Conservation (phyloP, 257 asterid species). For the Nicotiana tabacum region DNA sequence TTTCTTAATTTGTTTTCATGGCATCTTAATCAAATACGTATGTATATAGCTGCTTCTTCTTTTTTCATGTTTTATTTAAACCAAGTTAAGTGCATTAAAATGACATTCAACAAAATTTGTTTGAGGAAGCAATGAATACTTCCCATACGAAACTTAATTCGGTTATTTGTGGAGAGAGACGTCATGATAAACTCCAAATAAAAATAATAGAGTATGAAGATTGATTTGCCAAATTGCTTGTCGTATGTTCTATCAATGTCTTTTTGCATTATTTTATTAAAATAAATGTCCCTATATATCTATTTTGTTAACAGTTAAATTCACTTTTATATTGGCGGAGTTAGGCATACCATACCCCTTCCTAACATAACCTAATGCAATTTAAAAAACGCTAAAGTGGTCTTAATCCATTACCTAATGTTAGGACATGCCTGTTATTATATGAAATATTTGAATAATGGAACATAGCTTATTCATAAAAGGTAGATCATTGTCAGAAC, state of each 20-base stretch:
- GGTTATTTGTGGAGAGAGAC: no score
- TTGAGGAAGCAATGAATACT: no score
- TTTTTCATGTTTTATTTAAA: background rate
- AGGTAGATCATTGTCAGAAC: background rate
- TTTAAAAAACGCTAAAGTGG: background rate
- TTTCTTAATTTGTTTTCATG: background rate
- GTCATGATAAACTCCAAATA: no score
- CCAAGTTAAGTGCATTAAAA: background rate
- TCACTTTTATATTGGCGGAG: background rate
- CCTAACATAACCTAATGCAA: background rate
- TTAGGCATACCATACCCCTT: background rate
- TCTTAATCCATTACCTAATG: background rate
- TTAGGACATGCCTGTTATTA: background rate
- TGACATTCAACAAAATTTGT: background rate
- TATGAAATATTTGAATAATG: no score
- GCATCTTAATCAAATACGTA: no score
- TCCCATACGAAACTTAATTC: no score
- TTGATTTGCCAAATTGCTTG: no score
- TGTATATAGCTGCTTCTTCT: background rate
- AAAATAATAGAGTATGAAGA: no score
- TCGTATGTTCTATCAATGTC: no score
- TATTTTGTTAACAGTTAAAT: no score
- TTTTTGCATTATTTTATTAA: background rate
- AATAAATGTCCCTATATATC: background rate
- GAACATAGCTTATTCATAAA: background rate